Evolutionary conservation across 2,329 filamentous ascomycete genomes (phyloP).

Genomic region (Ophiostoma novo-ulmi): DNA sequence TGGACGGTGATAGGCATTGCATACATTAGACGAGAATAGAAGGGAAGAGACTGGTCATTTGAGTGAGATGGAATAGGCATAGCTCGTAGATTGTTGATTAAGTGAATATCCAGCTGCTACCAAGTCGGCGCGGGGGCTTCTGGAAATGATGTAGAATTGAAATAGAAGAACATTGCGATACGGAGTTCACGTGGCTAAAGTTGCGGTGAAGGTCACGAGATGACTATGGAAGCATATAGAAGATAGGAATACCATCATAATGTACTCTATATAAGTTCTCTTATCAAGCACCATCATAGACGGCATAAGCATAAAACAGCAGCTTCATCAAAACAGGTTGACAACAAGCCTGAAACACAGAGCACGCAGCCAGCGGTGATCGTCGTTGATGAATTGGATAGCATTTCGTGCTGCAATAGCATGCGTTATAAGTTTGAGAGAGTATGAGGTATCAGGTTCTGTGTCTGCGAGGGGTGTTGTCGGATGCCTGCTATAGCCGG

Average conservation of each 20-base stretch:
- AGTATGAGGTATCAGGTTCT: no score
- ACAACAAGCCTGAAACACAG: neutral
- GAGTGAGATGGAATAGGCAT: neutral
- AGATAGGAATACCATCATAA: neutral
- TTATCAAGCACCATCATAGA: neutral
- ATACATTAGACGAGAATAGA: neutral
- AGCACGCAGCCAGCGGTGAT: neutral
- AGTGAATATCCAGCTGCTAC: neutral
- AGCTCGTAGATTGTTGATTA: neutral
- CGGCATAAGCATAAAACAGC: neutral
- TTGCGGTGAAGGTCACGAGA: neutral
- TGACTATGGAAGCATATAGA: neutral
- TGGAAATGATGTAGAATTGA: neutral
- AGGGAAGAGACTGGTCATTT: neutral
- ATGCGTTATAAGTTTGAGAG: no score
- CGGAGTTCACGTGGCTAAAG: neutral
- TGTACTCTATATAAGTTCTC: neutral
- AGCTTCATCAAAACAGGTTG: neutral
- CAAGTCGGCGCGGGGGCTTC: neutral
- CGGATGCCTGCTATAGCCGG: no score
- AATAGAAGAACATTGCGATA: neutral
- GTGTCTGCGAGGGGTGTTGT: no score
- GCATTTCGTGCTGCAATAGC: neutral
- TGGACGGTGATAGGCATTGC: neutral
- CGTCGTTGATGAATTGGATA: no score